phyloP scores from a whole-genome alignment of 257 asterid species.

The Eucommia ulmoides region DNA sequence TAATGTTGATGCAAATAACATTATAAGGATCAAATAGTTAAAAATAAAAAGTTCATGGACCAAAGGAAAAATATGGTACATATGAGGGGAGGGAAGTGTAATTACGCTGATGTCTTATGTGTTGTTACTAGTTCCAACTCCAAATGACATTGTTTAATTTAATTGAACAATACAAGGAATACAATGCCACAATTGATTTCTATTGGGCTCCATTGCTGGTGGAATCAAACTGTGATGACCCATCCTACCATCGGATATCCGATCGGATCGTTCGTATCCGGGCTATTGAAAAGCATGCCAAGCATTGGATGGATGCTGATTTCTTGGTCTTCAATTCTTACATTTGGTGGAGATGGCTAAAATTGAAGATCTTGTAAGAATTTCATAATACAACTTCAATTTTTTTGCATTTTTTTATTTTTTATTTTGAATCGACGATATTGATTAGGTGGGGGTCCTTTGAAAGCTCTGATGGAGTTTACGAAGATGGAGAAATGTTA shows the following conservation, averaged over 20 bases:
- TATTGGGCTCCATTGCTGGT: constrained; percentile 58
- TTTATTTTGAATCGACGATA: background rate
- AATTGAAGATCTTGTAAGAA: too few relatives aligned
- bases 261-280: too few relatives aligned
- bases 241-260: constrained; percentile 12
- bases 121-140: background rate
- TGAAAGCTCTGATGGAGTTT: background rate
- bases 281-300: too few relatives aligned
- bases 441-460: background rate
- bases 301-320: too few relatives aligned
- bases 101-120: background rate
- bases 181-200: constrained; percentile 48
- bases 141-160: constrained; percentile 2
- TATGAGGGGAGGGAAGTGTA: background rate
- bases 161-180: constrained; percentile 26
- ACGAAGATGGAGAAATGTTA: background rate
- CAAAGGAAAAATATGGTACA: too few relatives aligned
- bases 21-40: background rate
- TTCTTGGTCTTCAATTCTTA: too few relatives aligned
- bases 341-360: too few relatives aligned
- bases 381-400: too few relatives aligned
- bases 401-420: background rate
- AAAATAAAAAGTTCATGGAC: too few relatives aligned
- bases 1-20: background rate
- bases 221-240: constrained; percentile 50